Evolutionary conservation across 1,284 basidiomycete species (phyloP).

Genomic region (Neonothopanus nambi): DNA sequence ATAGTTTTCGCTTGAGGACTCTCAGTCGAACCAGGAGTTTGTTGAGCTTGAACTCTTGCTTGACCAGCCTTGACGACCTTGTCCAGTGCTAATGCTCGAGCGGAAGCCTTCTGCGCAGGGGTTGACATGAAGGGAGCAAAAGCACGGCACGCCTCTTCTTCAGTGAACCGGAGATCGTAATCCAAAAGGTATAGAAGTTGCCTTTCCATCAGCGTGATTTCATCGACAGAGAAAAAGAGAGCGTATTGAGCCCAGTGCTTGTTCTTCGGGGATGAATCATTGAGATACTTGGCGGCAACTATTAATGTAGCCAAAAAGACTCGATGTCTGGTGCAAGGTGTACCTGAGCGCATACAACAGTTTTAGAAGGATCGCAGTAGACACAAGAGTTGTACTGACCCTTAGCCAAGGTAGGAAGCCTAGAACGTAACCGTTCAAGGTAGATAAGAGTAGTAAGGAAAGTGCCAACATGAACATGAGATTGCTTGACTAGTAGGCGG

Average conservation of each 20-base stretch:
- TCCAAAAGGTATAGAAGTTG: conserved; percentile 88
- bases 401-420: conserved; percentile 84
- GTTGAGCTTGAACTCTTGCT: conserved; percentile 52
- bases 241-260: conserved; percentile 89
- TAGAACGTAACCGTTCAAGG: conserved; percentile 83
- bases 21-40: conserved; percentile 38
- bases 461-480: conserved; percentile 91
- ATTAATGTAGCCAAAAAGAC: conserved; percentile 96
- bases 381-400: conserved; percentile 47
- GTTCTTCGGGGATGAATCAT: conserved; percentile 96
- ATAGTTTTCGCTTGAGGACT: conserved; percentile 31
- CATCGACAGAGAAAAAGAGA: conserved; percentile 69
- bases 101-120: conserved; percentile 42
- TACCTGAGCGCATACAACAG: conserved; percentile 49
- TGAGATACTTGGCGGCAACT: conserved; percentile 96
- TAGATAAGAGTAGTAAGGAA: conserved; percentile 92
- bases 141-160: conserved; percentile 66
- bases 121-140: conserved; percentile 63
- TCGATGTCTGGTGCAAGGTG: conserved; percentile 91
- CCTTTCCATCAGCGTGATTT: conserved; percentile 96
- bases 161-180: conserved; percentile 86
- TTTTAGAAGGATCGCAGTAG: background rate
- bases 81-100: conserved; percentile 54
- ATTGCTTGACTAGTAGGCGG: conserved; percentile 77
- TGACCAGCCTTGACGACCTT: conserved; percentile 57